A percentile compares a stretch with the other conserved stretches of the same genome.
These are phyloP conservation scores for Aspergillus clavatus DNA, from an alignment of 2,329 filamentous ascomycete species.

Conservation along the genomic window DNA sequence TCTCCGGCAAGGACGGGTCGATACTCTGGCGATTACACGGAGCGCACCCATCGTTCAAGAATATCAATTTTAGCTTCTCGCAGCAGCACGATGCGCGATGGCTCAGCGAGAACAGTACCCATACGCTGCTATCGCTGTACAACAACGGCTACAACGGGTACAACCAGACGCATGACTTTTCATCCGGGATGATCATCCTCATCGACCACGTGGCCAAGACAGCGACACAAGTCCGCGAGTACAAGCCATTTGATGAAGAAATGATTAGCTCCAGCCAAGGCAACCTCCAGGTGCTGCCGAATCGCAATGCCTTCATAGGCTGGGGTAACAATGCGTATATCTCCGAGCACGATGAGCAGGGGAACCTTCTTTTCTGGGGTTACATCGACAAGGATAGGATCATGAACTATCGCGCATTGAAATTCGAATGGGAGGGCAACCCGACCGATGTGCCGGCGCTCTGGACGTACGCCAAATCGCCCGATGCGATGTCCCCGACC, in stretches of 20 bases:
- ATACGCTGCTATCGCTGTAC: slow-evolving; percentile 37
- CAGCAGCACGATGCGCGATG: slow-evolving; percentile 42
- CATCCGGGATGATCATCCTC: slow-evolving; percentile 37
- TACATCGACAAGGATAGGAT: slow-evolving; percentile 29
- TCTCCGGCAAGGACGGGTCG: slow-evolving; percentile 37
- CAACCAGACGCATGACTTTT: slow-evolving; percentile 36
- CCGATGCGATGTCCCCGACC: slow-evolving; percentile 22
- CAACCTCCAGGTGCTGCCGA: slow-evolving; percentile 36
- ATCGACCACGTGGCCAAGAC: slow-evolving; percentile 35
- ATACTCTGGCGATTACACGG: slow-evolving; percentile 39
- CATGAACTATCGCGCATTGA: slow-evolving; percentile 42
- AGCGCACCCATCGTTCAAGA: slow-evolving; percentile 32
- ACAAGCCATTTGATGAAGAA: slow-evolving; percentile 20
- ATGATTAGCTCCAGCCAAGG: slow-evolving; percentile 37
- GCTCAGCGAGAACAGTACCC: slow-evolving; percentile 35
- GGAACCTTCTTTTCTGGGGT: slow-evolving; percentile 36
- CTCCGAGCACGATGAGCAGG: slow-evolving; percentile 37
- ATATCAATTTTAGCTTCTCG: slow-evolving; percentile 40
- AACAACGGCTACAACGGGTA: slow-evolving; percentile 42
- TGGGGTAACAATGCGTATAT: slow-evolving; percentile 42
- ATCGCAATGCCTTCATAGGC: slow-evolving; percentile 37
- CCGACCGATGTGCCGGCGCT: slow-evolving; percentile 40
- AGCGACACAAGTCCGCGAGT: slow-evolving; percentile 31
- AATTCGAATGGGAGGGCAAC: slow-evolving; percentile 40
- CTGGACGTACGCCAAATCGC: slow-evolving; percentile 34